phyloP scores from a whole-genome alignment of 352 stramenopile genomes.

The Stramenopiles sp. region DNA sequence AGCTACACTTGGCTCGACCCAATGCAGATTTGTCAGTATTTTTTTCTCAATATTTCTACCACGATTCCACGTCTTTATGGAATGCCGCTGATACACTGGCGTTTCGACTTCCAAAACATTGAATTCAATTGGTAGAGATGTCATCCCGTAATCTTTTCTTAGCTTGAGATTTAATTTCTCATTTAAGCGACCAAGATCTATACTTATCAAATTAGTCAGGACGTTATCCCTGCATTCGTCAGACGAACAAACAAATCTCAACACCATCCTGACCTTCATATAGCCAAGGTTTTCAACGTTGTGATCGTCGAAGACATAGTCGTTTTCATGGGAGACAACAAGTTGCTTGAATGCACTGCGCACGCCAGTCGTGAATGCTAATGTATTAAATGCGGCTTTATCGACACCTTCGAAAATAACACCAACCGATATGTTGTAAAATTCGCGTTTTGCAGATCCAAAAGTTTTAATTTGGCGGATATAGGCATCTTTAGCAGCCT shows the following conservation, averaged over 20 bases:
- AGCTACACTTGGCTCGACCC: background rate
- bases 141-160: background rate
- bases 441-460: background rate
- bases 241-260: background rate
- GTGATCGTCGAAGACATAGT: background rate
- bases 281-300: background rate
- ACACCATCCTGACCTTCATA: background rate
- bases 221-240: background rate
- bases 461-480: background rate
- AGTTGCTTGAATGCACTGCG: background rate
- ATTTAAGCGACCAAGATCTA: background rate
- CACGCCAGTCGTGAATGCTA: background rate
- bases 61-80: background rate
- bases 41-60: background rate
- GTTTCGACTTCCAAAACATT: background rate
- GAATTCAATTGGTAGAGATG: background rate
- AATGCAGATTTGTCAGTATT: background rate
- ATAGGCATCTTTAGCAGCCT: background rate
- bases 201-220: background rate
- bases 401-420: background rate
- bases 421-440: background rate
- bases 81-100: background rate
- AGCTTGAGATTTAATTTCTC: background rate
- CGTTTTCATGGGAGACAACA: no score
- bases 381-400: background rate